Evolutionary conservation across 306 rosid species (phyloP), one percentile per base, ranked within the genome.

Genomic region (Albizia julibrissin): DNA sequence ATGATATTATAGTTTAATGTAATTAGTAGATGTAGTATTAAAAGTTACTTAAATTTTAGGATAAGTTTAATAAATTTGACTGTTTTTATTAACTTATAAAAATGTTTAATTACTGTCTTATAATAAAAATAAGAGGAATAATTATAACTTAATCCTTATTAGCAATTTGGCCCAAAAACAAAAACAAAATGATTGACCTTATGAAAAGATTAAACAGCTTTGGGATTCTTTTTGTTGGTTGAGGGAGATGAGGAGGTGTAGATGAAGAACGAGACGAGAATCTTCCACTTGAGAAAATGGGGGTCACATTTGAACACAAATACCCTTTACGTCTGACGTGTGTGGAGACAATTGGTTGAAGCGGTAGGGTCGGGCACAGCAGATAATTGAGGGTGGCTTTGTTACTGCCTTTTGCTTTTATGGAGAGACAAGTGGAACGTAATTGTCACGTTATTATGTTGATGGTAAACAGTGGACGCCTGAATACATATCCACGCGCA

Each of bases 361-460:
- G 4, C 0, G 2, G 39, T 56, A 37, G 69, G 47, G 14, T 13
- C 33, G 16, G 7, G 6, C 34, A 1, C 67, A 74, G 15, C 3
- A 0, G 78, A 52, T 54, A n/a, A 75, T 44, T 72, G 21, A 73
- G 46, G 47, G 6, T 12, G 69, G 37, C 37, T 62, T 62, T 11
- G 16, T 39, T 4, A 7, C 8, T 9, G 33, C 69, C 54, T 24
- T 40, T 58, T 39, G 69, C 37, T 39, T 75, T 56, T 70, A 1
- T 6, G 50, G 42, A 39, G 37, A 56, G 79, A 75, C 79, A 39
- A 4, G 37, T 75, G 69, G 37, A 40, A 75, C 69, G 69, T 39
- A 24, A 75, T 58, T 75, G 39, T 75, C 65, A 75, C 70, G 70
- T 22, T 34, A 33, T 37, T 34, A 11, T 22, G 68, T 29, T 21